phyloP scores from a whole-genome alignment of 495 filamentous ascomycete species.

The Penicillium mononematosum region DNA sequence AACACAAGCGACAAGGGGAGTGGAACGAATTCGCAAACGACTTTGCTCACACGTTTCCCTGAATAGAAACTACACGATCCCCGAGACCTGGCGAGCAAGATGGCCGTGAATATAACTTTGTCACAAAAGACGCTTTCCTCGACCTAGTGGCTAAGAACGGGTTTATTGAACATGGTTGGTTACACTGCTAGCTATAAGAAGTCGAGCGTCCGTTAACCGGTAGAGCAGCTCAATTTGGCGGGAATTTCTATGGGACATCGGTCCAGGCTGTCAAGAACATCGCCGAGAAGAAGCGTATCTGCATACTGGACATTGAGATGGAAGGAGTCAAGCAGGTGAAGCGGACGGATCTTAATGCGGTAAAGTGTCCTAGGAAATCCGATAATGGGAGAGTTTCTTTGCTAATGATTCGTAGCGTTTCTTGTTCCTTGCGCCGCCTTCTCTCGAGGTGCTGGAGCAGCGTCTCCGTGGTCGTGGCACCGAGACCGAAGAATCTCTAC shows the following conservation, averaged over 20 bases:
- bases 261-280: constrained; percentile 73
- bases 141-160: constrained; percentile 64
- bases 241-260: constrained; percentile 85
- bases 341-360: constrained; percentile 65
- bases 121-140: constrained; percentile 65
- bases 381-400: neutral
- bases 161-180: constrained; percentile 75
- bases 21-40: neutral
- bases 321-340: constrained; percentile 98
- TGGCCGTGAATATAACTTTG: constrained; percentile 81
- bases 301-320: constrained; percentile 81
- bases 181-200: neutral
- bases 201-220: neutral
- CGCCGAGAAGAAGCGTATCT: constrained; percentile 52
- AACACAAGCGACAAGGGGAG: neutral
- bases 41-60: neutral
- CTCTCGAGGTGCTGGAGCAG: constrained; percentile 68
- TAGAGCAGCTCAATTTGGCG: constrained; percentile 65
- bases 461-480: constrained; percentile 80
- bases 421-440: constrained; percentile 81
- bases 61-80: constrained; percentile 67
- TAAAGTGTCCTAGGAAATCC: neutral
- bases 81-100: constrained; percentile 75
- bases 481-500: constrained; percentile 74
- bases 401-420: constrained; percentile 49